Percentiles rank a stretch among this genome's conserved stretches.
phyloP scores from a whole-genome alignment of 306 rosid species.

The Comarum palustre region DNA sequence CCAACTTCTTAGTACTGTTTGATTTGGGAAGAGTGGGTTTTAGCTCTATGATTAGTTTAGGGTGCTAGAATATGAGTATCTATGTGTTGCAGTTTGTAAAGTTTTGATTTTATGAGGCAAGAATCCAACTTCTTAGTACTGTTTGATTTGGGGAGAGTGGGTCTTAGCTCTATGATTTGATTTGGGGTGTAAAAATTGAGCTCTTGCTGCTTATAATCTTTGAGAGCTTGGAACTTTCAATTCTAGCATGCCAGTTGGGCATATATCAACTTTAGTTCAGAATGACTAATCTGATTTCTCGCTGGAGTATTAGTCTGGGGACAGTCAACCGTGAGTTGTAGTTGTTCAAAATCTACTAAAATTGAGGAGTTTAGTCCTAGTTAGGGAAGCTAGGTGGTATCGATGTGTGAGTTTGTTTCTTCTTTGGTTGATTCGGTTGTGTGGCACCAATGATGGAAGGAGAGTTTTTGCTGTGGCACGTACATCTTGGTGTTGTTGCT shows the following conservation, averaged over 20 bases:
- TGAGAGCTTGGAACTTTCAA: neutral
- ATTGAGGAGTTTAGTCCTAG: neutral
- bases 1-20: neutral
- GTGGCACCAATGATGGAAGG: neutral
- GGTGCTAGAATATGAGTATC: neutral
- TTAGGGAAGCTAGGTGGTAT: neutral
- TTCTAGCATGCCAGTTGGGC: too few species aligned
- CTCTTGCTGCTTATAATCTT: neutral
- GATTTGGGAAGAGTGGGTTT: neutral
- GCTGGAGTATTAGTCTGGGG: neutral
- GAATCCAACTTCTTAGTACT: neutral
- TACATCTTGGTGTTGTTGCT: slow-evolving; percentile 1
- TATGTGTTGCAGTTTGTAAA: neutral
- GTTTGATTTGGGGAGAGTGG: neutral
- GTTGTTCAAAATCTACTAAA: neutral
- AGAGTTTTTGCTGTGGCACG: neutral
- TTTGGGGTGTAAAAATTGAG: too few species aligned
- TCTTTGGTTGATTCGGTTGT: neutral
- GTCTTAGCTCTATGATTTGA: neutral
- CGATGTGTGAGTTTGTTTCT: neutral
- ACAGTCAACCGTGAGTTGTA: neutral
- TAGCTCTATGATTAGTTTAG: neutral
- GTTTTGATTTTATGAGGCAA: neutral
- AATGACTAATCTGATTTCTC: neutral
- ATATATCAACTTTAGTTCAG: neutral